Evolutionary conservation across 768 basidiomycete species (phyloP).

Genomic region (Pisolithus orientalis): DNA sequence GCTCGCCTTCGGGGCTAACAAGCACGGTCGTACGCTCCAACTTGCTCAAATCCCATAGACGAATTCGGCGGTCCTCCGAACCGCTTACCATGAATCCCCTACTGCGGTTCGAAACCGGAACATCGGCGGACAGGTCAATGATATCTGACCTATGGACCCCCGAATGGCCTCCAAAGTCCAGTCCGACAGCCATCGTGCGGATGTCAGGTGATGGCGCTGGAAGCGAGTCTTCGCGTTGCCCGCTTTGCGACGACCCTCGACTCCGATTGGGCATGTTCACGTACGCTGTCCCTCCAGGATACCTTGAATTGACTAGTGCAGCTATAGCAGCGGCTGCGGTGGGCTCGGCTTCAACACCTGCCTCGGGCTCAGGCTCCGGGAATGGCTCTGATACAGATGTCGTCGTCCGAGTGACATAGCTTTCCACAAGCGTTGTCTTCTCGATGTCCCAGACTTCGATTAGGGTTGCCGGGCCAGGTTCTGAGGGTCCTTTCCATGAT

Average conservation of each 20-base stretch:
- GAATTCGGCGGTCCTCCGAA: slow-evolving; percentile 83
- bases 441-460: slow-evolving; percentile 95
- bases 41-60: slow-evolving; percentile 81
- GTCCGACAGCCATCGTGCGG: slow-evolving; percentile 61
- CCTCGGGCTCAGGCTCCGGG: slow-evolving; percentile 47
- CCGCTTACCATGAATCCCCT: slow-evolving; percentile 81
- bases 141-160: slow-evolving; percentile 47
- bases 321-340: slow-evolving; percentile 73
- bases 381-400: slow-evolving; percentile 39
- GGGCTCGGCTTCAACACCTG: slow-evolving; percentile 50
- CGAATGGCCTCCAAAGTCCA: slow-evolving; percentile 72
- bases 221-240: slow-evolving; percentile 28
- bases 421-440: slow-evolving; percentile 71
- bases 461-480: slow-evolving; percentile 41
- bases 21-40: slow-evolving; percentile 71
- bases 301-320: slow-evolving; percentile 67
- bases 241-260: slow-evolving; percentile 28
- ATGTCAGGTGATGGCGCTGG: slow-evolving; percentile 58
- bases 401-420: slow-evolving; percentile 55
- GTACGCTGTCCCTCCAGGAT: slow-evolving; percentile 32
- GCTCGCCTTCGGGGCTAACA: slow-evolving; percentile 71
- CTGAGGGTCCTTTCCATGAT: slow-evolving; percentile 33
- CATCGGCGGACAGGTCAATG: slow-evolving; percentile 36
- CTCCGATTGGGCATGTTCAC: slow-evolving; percentile 19
- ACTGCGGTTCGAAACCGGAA: slow-evolving; percentile 33